Evolutionary conservation across 2,329 filamentous ascomycete species (phyloP), one percentile per base, ranked within the genome.

Genomic region (Hypoxylon sp.): DNA sequence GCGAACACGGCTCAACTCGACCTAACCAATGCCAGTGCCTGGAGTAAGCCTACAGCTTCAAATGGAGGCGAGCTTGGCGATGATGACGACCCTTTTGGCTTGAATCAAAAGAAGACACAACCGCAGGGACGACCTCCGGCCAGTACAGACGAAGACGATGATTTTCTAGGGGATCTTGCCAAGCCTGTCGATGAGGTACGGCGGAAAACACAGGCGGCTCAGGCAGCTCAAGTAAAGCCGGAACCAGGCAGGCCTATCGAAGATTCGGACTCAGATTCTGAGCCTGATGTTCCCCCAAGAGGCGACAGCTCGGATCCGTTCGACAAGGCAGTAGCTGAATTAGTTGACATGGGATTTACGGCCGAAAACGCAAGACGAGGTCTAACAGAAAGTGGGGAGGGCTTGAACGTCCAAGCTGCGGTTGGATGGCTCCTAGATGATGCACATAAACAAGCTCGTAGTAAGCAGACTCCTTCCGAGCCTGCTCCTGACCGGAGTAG

Each of bases 321-420:
- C 64, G 93, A 97, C 75, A 89, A 88, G 72, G 93, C 94, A 8
- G 88, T 98, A 27, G 93, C 93, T 8, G 93, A 98, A 78, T 83
- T 99, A 27, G 89, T 98, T 2, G 95, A 98, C 72, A 98, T 98
- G 88, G 96, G 96, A 0, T 99, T 99, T 74, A 89, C 93, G 0
- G 87, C 90, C 0, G 93, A 97, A 65, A 93, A 94, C 75, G 92
- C 96, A n/a, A 87, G 88, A 59, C 86, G 91, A 69, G 96, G 94
- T 4, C 81, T 99, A 44, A 89, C 89, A 10, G 91, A 93, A 75
- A 97, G 92, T 32, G 91, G 93, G 3, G 90, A 90, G 2, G 93
- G 93, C 2, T 81, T 90, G 1, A 92, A 98, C 76, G 89, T 97
- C 8, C 93, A 97, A 78, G 91, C 89, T 53, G 95, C 95, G 1